Conservation (phyloP, 129 eudicot genomes). For the Lactuca sativa region DNA sequence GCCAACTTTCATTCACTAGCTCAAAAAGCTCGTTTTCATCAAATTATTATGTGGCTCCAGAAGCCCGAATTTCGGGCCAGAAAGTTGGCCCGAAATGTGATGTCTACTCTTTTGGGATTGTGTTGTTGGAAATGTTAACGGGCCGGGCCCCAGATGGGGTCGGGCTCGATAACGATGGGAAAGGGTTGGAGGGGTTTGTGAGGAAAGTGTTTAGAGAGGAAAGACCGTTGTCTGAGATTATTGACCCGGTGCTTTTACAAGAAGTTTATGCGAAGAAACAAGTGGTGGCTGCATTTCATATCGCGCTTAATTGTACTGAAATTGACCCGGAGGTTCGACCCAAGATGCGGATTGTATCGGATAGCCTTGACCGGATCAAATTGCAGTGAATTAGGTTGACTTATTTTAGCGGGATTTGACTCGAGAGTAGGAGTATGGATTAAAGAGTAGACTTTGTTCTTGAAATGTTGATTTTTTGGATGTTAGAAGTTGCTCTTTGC, state of each 20-base stretch:
- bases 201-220: constrained; percentile 80
- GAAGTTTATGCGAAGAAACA: constrained; percentile 87
- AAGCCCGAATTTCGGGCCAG: constrained; percentile 49
- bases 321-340: constrained; percentile 86
- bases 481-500: constrained; percentile 22
- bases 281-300: constrained; percentile 73
- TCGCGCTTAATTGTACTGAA: constrained; percentile 77
- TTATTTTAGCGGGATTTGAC: constrained; percentile 6
- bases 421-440: constrained; percentile 15
- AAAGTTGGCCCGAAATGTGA: constrained; percentile 71
- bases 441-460: constrained; percentile 22
- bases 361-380: constrained; percentile 73
- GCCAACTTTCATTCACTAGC: constrained; percentile 30
- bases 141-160: constrained; percentile 54
- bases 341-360: constrained; percentile 80
- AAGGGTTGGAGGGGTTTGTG: constrained; percentile 61
- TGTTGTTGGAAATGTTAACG: constrained; percentile 77
- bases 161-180: constrained; percentile 50
- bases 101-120: constrained; percentile 76
- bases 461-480: constrained; percentile 17
- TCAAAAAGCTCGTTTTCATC: constrained; percentile 44
- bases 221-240: constrained; percentile 79
- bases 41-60: constrained; percentile 66
- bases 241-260: constrained; percentile 72
- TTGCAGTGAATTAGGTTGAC: constrained; percentile 31